phyloP scores from a whole-genome alignment of 257 asterid species.

The Solanum phureja region DNA sequence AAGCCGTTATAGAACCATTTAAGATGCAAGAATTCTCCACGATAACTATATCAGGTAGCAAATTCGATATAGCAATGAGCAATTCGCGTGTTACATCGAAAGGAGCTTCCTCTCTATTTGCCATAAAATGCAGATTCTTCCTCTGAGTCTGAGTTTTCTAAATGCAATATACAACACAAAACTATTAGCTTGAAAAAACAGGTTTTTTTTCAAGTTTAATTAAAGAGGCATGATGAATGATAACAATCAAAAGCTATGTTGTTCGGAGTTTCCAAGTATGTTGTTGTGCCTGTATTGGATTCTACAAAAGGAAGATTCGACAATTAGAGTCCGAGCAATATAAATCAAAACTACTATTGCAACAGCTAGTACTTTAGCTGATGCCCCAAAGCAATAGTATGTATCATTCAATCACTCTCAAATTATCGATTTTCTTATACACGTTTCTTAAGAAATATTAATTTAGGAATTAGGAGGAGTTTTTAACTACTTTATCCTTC shows the following conservation, averaged over 20 bases:
- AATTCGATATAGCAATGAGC: conserved; percentile 15
- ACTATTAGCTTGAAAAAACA: background rate
- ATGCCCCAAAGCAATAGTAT: no score
- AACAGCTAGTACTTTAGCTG: background rate
- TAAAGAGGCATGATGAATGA: background rate
- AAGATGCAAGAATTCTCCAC: background rate
- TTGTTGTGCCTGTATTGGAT: background rate
- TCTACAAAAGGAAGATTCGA: background rate
- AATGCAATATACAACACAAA: background rate
- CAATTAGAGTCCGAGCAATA: background rate
- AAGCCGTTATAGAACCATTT: background rate
- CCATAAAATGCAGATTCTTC: conserved; percentile 14
- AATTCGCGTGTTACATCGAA: conserved; percentile 15
- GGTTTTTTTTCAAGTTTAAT: background rate
- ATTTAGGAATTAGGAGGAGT: background rate
- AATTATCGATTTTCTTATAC: background rate
- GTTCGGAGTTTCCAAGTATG: background rate
- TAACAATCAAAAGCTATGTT: background rate
- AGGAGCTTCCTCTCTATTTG: conserved; percentile 6
- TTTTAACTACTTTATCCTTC: background rate
- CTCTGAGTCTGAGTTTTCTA: background rate
- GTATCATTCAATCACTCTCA: background rate
- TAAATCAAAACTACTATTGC: background rate
- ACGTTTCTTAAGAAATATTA: background rate
- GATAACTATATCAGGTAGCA: background rate